These are phyloP conservation scores for Phytophthora chlamydospora DNA, from an alignment of 352 stramenopile species.

Conservation along the genomic window DNA sequence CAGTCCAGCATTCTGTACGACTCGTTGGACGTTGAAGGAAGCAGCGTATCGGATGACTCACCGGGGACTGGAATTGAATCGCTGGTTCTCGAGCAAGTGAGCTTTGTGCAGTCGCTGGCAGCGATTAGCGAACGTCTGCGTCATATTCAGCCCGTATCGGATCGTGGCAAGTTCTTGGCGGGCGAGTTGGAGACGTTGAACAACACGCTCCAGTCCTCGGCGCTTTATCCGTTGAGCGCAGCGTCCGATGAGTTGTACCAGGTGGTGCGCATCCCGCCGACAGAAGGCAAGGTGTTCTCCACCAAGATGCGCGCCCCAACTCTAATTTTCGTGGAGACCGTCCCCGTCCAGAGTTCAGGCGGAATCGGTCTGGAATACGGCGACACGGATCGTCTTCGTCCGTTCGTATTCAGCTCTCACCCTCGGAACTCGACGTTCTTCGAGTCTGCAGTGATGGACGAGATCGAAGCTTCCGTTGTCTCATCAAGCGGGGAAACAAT, in stretches of 20 bases:
- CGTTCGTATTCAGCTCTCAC: constrained; percentile 59
- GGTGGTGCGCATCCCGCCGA: constrained; percentile 74
- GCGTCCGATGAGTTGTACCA: constrained; percentile 78
- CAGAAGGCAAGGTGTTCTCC: constrained; percentile 85
- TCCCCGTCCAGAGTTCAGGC: constrained; percentile 58
- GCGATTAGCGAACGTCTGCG: constrained; percentile 75
- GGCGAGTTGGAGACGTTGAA: constrained; percentile 64
- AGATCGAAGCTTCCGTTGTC: constrained; percentile 41
- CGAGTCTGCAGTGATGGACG: constrained; percentile 46
- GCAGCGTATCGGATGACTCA: constrained; percentile 8
- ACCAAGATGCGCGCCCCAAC: constrained; percentile 85
- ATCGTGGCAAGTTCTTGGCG: constrained; percentile 54
- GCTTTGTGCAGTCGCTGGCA: constrained; percentile 73
- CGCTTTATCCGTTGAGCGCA: constrained; percentile 72
- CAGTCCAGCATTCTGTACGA: constrained; percentile 79
- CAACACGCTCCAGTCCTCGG: constrained; percentile 56
- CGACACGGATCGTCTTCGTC: constrained; percentile 47
- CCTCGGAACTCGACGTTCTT: constrained; percentile 69
- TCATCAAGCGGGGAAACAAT: constrained; percentile 34
- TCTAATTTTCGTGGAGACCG: constrained; percentile 76
- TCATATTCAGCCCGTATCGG: constrained; percentile 62
- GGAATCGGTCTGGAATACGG: constrained; percentile 32
- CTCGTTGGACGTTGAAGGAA: constrained; percentile 46
- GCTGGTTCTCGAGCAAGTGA: constrained; percentile 77
- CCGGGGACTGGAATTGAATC: constrained; percentile 46